These are phyloP conservation scores for Aureobasidium mangrovei DNA, from an alignment of 2,329 filamentous ascomycete genomes.

Conservation along the genomic window DNA sequence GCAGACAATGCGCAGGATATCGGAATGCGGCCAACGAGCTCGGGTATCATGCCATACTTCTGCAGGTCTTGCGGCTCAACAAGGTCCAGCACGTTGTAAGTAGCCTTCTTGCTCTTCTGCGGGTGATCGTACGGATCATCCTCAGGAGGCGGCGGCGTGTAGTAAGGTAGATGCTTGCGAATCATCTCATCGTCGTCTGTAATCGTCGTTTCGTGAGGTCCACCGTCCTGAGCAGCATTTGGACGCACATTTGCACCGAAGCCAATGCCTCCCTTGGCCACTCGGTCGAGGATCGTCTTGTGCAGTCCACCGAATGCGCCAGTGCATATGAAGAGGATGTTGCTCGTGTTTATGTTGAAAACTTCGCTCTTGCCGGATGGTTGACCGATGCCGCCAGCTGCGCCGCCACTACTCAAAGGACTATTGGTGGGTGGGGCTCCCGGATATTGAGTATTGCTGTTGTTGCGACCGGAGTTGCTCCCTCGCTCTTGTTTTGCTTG, in stretches of 20 bases:
- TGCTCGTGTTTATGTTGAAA: conserved; percentile 78
- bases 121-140: conserved; percentile 45
- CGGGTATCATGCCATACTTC: conserved; percentile 68
- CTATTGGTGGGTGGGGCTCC: conserved; percentile 28
- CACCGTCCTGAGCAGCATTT: conserved; percentile 40
- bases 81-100: conserved; percentile 58
- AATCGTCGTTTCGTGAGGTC: conserved; percentile 49
- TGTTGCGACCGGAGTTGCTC: conserved; percentile 23
- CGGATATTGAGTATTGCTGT: background rate
- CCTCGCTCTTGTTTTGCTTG: conserved; percentile 70
- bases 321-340: conserved; percentile 94
- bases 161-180: conserved; percentile 40
- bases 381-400: conserved; percentile 22
- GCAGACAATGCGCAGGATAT: conserved; percentile 79
- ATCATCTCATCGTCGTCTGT: conserved; percentile 50
- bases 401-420: conserved; percentile 27
- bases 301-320: conserved; percentile 91
- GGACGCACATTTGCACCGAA: conserved; percentile 74
- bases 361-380: conserved; percentile 45
- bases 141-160: conserved; percentile 28
- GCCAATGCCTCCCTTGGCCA: conserved; percentile 78
- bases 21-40: conserved; percentile 91
- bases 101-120: conserved; percentile 65
- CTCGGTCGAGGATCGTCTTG: conserved; percentile 76
- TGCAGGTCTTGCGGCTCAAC: conserved; percentile 69